Percentiles rank a stretch among this genome's conserved stretches.
These are phyloP conservation scores for Plenodomus lindquistii DNA, from an alignment of 2,329 filamentous ascomycete genomes.

Conservation along the genomic window DNA sequence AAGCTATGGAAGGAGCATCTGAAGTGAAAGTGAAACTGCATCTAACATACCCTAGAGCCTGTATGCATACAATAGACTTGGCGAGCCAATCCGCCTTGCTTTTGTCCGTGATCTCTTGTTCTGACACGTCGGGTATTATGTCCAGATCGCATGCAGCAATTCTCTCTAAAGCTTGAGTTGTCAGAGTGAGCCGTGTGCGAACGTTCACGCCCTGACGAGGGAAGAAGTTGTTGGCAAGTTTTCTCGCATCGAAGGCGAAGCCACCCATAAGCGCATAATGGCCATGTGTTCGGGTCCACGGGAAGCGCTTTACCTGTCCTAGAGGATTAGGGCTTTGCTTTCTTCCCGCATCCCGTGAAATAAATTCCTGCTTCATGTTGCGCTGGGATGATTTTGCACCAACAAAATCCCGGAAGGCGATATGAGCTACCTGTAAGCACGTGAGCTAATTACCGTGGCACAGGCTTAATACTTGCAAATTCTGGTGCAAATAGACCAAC, in stretches of 20 bases:
- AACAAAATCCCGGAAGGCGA: neutral
- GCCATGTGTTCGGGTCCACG: slow-evolving; percentile 12
- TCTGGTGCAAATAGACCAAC: slow-evolving; percentile 12
- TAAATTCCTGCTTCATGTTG: neutral
- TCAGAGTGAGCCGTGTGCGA: slow-evolving; percentile 2
- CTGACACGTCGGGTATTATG: slow-evolving; percentile 1
- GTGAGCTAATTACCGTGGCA: too few relatives aligned
- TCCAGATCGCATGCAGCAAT: slow-evolving; percentile 1
- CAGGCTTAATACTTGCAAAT: slow-evolving; percentile 8
- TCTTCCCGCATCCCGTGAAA: neutral
- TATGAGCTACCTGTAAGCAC: neutral
- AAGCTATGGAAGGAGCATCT: too few relatives aligned
- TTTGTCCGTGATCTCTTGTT: slow-evolving; percentile 9
- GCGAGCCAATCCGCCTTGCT: slow-evolving; percentile 13
- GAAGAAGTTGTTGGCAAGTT: neutral
- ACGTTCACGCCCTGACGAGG: too few relatives aligned
- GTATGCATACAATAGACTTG: slow-evolving; percentile 25
- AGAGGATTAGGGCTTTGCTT: neutral
- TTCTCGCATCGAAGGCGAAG: slow-evolving; percentile 5
- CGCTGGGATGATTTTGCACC: neutral
- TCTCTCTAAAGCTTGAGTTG: neutral
- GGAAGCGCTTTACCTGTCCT: neutral
- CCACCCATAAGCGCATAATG: slow-evolving; percentile 18
- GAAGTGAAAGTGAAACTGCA: too few relatives aligned
- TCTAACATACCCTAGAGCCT: too few relatives aligned